Percentiles rank a stretch among this genome's conserved stretches.
Conservation (phyloP, 371 early-diverging fungal genomes). For the Rhizopus sp. region DNA sequence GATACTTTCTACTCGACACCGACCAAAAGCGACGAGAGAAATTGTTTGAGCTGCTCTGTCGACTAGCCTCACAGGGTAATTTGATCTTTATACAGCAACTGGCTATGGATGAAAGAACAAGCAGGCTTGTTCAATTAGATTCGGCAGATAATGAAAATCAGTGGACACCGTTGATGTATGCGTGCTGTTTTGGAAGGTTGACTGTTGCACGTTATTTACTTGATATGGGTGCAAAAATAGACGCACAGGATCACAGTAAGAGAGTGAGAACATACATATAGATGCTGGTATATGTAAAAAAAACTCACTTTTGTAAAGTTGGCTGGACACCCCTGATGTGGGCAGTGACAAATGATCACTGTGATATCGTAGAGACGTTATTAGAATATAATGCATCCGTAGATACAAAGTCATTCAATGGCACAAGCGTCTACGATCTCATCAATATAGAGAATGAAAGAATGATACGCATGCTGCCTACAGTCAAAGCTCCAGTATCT, state of each 20-base stretch:
- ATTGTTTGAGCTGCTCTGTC: slow-evolving; percentile 12
- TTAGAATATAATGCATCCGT: slow-evolving; percentile 79
- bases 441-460: slow-evolving; percentile 58
- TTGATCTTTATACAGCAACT: slow-evolving; percentile 14
- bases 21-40: slow-evolving; percentile 6
- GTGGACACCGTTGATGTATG: slow-evolving; percentile 82
- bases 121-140: slow-evolving; percentile 18
- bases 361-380: slow-evolving; percentile 68
- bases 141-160: slow-evolving; percentile 68
- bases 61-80: slow-evolving; percentile 25
- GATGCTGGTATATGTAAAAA: background rate
- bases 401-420: slow-evolving; percentile 64
- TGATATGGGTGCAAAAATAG: slow-evolving; percentile 70
- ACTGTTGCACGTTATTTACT: slow-evolving; percentile 65
- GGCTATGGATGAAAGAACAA: slow-evolving; percentile 5
- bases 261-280: background rate
- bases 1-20: background rate
- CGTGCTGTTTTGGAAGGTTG: slow-evolving; percentile 85
- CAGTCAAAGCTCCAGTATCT: slow-evolving; percentile 11
- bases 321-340: slow-evolving; percentile 96
- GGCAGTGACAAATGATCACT: slow-evolving; percentile 88
- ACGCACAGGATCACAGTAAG: slow-evolving; percentile 79
- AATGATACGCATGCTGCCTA: slow-evolving; percentile 48
- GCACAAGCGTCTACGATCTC: slow-evolving; percentile 79
- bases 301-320: slow-evolving; percentile 35